phyloP scores from a whole-genome alignment of 1,284 basidiomycete species.

The Pholiota adiposa region DNA sequence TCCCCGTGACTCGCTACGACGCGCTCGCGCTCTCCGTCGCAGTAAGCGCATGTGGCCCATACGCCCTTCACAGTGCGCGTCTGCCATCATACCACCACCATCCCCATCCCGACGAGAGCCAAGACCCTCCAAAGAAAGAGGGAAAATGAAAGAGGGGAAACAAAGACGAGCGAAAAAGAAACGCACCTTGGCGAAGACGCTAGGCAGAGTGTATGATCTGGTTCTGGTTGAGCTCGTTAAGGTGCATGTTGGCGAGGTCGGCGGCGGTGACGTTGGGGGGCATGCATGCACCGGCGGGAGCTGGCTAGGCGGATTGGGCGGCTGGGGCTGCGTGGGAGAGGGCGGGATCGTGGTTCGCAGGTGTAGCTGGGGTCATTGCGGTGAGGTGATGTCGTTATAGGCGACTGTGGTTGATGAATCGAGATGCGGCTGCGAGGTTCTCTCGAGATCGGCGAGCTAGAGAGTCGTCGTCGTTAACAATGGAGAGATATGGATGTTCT shows the following conservation, averaged over 20 bases:
- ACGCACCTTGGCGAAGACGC: slow-evolving; percentile 49
- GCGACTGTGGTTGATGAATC: neutral
- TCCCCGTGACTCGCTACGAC: slow-evolving; percentile 42
- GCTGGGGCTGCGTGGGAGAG: slow-evolving; percentile 33
- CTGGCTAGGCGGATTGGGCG: slow-evolving; percentile 28
- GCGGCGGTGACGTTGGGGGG: slow-evolving; percentile 25
- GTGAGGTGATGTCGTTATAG: neutral
- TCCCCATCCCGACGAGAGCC: slow-evolving; percentile 6
- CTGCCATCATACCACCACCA: neutral
- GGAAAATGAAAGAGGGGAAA: no score
- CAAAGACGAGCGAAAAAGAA: slow-evolving; percentile 12
- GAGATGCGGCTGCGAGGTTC: neutral
- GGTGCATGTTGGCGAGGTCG: slow-evolving; percentile 31
- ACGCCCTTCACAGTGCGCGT: neutral
- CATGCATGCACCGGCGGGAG: slow-evolving; percentile 28
- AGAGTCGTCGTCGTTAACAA: slow-evolving; percentile 10
- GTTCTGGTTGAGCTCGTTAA: slow-evolving; percentile 43
- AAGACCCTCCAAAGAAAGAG: no score
- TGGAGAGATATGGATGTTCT: slow-evolving; percentile 5
- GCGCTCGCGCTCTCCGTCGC: slow-evolving; percentile 45
- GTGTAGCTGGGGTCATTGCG: slow-evolving; percentile 26
- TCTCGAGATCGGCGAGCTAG: no score
- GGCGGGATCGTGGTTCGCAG: slow-evolving; percentile 36
- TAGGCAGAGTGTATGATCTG: slow-evolving; percentile 56
- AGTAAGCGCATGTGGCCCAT: slow-evolving; percentile 43